Percentiles rank a stretch among this genome's conserved stretches.
Evolutionary conservation across 495 filamentous ascomycete genomes (phyloP).

Genomic region (Neurospora africana): DNA sequence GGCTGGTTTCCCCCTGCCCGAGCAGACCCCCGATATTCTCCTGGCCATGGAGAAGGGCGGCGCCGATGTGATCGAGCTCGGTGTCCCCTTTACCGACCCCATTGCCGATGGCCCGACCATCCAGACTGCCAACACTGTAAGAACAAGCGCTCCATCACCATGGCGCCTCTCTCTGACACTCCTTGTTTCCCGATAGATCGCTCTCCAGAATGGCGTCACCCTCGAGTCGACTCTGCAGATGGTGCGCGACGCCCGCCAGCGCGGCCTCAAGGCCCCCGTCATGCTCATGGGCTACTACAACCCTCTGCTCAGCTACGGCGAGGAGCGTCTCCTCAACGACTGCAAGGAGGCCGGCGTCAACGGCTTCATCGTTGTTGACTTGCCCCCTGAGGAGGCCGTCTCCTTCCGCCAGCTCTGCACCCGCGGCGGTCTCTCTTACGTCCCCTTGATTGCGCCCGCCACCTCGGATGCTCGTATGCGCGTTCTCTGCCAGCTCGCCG

Average conservation of each 20-base stretch:
- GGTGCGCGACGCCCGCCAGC: slow-evolving; percentile 62
- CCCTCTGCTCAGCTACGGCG: slow-evolving; percentile 83
- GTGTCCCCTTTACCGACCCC: slow-evolving; percentile 93
- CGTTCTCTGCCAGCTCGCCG: slow-evolving; percentile 89
- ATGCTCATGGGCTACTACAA: slow-evolving; percentile 99
- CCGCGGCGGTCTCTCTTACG: slow-evolving; percentile 72
- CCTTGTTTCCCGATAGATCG: slow-evolving; percentile 24
- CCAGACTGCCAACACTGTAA: slow-evolving; percentile 76
- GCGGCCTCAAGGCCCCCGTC: slow-evolving; percentile 69
- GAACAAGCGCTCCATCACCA: neutral
- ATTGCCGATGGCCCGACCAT: slow-evolving; percentile 95
- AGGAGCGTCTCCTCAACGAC: slow-evolving; percentile 77
- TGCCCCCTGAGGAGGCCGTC: slow-evolving; percentile 94
- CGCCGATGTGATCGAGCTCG: slow-evolving; percentile 76
- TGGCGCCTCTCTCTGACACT: neutral
- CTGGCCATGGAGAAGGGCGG: slow-evolving; percentile 88
- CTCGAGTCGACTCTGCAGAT: slow-evolving; percentile 66
- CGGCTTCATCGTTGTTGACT: slow-evolving; percentile 94
- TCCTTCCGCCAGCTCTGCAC: slow-evolving; percentile 80
- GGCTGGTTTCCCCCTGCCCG: slow-evolving; percentile 79
- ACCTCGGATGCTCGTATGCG: slow-evolving; percentile 91
- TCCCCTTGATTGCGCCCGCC: slow-evolving; percentile 88
- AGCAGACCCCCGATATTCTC: slow-evolving; percentile 72
- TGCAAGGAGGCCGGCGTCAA: slow-evolving; percentile 81
- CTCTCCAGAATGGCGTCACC: slow-evolving; percentile 80